Conservation (phyloP, 805 yeast species). For the Ogataea salicorniae region DNA sequence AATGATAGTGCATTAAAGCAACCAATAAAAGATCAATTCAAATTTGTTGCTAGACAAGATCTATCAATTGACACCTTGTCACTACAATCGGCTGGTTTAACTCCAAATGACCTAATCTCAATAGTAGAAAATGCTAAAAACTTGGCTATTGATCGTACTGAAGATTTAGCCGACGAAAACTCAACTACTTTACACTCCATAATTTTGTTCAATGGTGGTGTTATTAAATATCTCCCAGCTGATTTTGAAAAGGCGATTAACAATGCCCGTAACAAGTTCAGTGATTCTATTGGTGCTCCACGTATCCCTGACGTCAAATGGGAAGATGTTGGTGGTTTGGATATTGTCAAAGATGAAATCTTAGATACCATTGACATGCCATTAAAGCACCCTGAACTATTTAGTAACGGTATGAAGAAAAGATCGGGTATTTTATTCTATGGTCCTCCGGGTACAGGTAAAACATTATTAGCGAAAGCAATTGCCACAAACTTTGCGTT, state of each 20-base stretch:
- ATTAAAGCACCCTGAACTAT: constrained; percentile 84
- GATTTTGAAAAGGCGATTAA: constrained; percentile 70
- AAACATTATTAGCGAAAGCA: constrained; percentile 91
- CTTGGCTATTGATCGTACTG: constrained; percentile 47
- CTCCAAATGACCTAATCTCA: constrained; percentile 74
- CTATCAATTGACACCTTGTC: constrained; percentile 58
- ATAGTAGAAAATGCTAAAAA: constrained; percentile 64
- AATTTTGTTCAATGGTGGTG: constrained; percentile 51
- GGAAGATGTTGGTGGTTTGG: constrained; percentile 97
- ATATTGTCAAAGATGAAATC: constrained; percentile 83
- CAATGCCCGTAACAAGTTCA: constrained; percentile 79
- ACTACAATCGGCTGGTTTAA: constrained; percentile 86
- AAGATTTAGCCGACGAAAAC: constrained; percentile 27
- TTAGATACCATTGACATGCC: constrained; percentile 96
- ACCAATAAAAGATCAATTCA: constrained; percentile 4
- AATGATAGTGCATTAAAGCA: neutral
- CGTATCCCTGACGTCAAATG: constrained; percentile 90
- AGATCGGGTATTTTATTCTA: constrained; percentile 91
- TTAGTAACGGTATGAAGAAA: constrained; percentile 83
- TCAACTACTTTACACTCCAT: constrained; percentile 28
- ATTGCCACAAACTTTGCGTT: constrained; percentile 93
- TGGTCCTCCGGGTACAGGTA: constrained; percentile 99
- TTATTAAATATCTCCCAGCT: constrained; percentile 44
- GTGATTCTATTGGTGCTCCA: constrained; percentile 96
- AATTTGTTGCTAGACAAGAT: constrained; percentile 37